Evolutionary conservation across 1,284 basidiomycete genomes (phyloP), one percentile per base, ranked within the genome.

Genomic region (Marasmius tenuissimus): DNA sequence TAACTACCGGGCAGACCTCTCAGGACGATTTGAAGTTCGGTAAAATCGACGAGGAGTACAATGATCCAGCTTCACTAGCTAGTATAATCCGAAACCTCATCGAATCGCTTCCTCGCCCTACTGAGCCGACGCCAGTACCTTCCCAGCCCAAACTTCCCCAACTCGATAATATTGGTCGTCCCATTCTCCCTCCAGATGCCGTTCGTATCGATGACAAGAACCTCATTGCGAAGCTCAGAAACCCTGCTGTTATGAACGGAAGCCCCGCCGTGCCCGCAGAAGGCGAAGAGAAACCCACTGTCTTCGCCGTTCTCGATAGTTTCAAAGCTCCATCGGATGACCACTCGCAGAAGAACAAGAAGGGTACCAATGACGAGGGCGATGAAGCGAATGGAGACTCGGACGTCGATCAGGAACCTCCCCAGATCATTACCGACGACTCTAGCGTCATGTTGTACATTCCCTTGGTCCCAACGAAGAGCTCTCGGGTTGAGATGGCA

Each of bases 381-480:
- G 75, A 78, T 45, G 65, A 68, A 3, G 61, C 51, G 0, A 66
- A 70, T n/a, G n/a, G 9, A 4, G 40, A 11, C 16, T 47, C 45
- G 14, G 75, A 78, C 47, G 66, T 67, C 2, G 62, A 51, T 0
- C 67, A 70, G 11, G 20, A 27, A 12, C 42, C 9, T 27, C 22
- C 22, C 1, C 37, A 20, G 38, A 64, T 70, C 9, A 73, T 72
- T 50, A 69, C 70, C 1, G 82, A 86, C 57, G 78, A 77, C 51
- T 80, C 82, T 27, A 86, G 85, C 50, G 73, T 91, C 42, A 91
- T 92, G 89, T 77, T 92, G 66, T 91, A 88, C 67, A 85, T 82
- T 1, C 89, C 90, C 2, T 75, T 92, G 48, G 75, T 86, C 42
- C 89, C 88, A 3, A 77, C 77, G 33, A 76, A 76, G 2, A 76